Evolutionary conservation across 345 rosid species (phyloP).

Genomic region (Kandelia obovata): DNA sequence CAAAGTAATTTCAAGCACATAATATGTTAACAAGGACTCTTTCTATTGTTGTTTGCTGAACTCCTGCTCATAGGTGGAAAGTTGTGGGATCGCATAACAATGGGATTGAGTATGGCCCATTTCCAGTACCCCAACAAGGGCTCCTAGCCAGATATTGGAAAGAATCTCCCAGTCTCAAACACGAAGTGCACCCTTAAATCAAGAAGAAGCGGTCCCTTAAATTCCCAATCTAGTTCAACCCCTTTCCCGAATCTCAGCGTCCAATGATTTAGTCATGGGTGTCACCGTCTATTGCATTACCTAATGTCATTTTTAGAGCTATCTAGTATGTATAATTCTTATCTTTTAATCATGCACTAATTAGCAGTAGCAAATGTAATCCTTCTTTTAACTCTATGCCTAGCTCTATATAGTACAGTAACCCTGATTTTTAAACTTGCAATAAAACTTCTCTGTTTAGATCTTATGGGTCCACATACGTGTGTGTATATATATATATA

Average conservation of each 20-base stretch:
- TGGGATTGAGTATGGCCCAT: constrained; percentile 81
- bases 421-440: too few species aligned
- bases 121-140: constrained; percentile 77
- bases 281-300: neutral
- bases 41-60: too few species aligned
- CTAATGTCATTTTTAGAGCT: neutral
- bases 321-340: constrained; percentile 3
- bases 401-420: too few species aligned
- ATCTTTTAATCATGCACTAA: neutral
- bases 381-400: too few species aligned
- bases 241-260: constrained; percentile 10
- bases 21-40: neutral
- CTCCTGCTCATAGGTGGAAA: constrained; percentile 56
- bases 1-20: too few species aligned
- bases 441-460: too few species aligned
- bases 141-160: constrained; percentile 68
- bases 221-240: neutral
- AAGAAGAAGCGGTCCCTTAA: neutral
- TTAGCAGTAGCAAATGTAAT: too few species aligned
- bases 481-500: too few species aligned
- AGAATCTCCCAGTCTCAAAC: constrained; percentile 18
- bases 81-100: constrained; percentile 46
- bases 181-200: neutral
- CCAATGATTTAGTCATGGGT: constrained; percentile 15
- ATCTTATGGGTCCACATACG: too few species aligned